phyloP scores from a whole-genome alignment of 2,329 filamentous ascomycete genomes.

The Diaporthe citri region DNA sequence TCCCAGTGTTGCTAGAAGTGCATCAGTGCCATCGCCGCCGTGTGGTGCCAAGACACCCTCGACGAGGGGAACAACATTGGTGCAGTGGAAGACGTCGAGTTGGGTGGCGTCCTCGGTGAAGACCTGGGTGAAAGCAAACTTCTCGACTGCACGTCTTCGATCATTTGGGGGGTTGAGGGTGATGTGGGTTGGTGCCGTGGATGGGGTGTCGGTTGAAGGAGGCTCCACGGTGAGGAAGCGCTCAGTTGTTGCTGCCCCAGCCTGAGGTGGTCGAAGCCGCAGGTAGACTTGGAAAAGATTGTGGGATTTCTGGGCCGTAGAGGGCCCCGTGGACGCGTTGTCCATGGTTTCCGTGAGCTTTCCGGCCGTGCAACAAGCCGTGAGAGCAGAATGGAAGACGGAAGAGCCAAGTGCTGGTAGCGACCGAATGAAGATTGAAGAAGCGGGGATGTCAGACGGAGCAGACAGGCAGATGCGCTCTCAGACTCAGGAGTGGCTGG shows the following conservation, averaged over 20 bases:
- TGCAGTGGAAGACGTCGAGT: slow-evolving; percentile 86
- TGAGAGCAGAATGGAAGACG: neutral
- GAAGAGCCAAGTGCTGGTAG: neutral
- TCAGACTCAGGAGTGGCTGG: neutral
- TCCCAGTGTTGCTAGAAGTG: slow-evolving; percentile 89
- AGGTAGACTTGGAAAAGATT: slow-evolving; percentile 93
- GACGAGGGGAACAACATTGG: slow-evolving; percentile 79
- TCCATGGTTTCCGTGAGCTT: slow-evolving; percentile 51
- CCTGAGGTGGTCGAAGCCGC: slow-evolving; percentile 78
- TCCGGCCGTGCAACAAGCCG: neutral
- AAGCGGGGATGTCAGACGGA: neutral
- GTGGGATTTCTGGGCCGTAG: slow-evolving; percentile 47
- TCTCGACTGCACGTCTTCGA: slow-evolving; percentile 88
- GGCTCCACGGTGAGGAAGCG: slow-evolving; percentile 85
- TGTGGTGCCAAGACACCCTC: slow-evolving; percentile 82
- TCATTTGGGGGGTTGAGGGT: slow-evolving; percentile 86
- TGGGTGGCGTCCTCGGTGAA: slow-evolving; percentile 90
- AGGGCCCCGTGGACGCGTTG: slow-evolving; percentile 43
- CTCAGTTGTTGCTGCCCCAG: slow-evolving; percentile 62
- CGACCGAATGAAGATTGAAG: neutral
- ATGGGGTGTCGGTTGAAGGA: slow-evolving; percentile 51
- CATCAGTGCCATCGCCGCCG: slow-evolving; percentile 86
- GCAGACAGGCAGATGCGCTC: neutral
- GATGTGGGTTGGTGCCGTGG: slow-evolving; percentile 73
- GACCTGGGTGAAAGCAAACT: slow-evolving; percentile 93